Evolutionary conservation across 1,284 basidiomycete genomes (phyloP).

Genomic region (Ceratobasidium sp.): DNA sequence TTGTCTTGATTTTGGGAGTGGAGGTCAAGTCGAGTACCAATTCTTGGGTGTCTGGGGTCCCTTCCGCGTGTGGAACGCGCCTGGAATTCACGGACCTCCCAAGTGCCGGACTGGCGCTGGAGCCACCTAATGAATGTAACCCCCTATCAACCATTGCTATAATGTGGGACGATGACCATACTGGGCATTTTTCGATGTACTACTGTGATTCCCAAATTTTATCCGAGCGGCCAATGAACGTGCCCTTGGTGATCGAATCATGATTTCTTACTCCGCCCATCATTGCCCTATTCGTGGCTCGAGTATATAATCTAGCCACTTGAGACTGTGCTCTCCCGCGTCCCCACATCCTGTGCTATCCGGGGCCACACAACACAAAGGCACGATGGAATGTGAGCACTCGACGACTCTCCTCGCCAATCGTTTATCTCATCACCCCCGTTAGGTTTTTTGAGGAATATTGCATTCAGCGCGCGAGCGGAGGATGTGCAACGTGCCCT

Average conservation of each 20-base stretch:
- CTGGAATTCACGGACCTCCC: no score
- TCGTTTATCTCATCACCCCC: background rate
- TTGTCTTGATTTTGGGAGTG: conserved; percentile 10
- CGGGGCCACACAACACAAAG: background rate
- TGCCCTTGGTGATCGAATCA: background rate
- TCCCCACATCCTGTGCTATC: background rate
- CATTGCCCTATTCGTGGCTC: background rate
- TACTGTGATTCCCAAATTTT: background rate
- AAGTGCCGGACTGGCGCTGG: no score
- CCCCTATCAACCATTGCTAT: no score
- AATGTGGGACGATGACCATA: no score
- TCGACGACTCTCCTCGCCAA: background rate
- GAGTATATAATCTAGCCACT: conserved; percentile 14
- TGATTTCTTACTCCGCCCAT: background rate
- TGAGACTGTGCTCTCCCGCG: background rate
- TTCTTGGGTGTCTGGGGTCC: conserved; percentile 17
- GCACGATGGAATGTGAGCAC: conserved; percentile 19
- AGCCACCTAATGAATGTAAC: no score
- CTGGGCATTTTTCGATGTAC: no score
- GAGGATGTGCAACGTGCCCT: conserved; percentile 9
- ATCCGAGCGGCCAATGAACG: background rate
- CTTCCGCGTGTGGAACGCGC: background rate
- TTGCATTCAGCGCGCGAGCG: conserved; percentile 13
- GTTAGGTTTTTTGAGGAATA: conserved; percentile 23
- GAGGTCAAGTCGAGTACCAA: conserved; percentile 3